Base-by-base conservation (phyloP, 306 rosid species). In the barrel medic (Medicago truncatula) region DNA sequence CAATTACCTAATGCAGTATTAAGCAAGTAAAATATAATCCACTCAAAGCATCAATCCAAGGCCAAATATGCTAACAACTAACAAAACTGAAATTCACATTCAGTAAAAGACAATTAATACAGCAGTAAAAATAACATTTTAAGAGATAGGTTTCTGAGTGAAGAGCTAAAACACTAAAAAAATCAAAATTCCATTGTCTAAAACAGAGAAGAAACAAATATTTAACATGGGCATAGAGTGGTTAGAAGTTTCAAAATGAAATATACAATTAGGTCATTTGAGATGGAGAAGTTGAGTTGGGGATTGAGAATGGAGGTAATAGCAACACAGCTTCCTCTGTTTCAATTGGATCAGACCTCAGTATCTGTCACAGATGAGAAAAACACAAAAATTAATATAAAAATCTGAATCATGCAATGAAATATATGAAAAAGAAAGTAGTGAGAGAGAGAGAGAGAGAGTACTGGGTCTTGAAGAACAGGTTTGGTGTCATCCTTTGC, bases 401-500 rank as follows among this genome's bases (percentile, higher is more conserved):
- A 3, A 71, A 60, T 21, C 8, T 6, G 13, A 39, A 7, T 46
- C 16, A 46, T 12, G 52, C 2, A 44, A 13, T 44, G 50, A 4
- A 43, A 43, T 43, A 43, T 40, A 47, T 2, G 18, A 28, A 43
- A 12, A 12, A 12, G 4, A 44, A 4, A 12, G 6, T 44, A 5
- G 18, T 5, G 44, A 49, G 28, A 52, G 80, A 68, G 25, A 36
- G 64, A 39, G 44, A 49, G 21, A 52, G 80, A 68, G 36, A 36
- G 64, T 85, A 93, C 96, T 13, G 97, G 98, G 79, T 91, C 98
- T 86, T 93, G 97, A 67, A 93, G 97, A 34, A 87, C 78, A 20
- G 95, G 98, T 46, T 93, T 93, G 52, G 93, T 89, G 71, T 91
- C 98, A 62, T 93, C 98, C 80, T 86, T 88, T 18, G 96, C 97